Base-by-base conservation (phyloP, 768 basidiomycete genomes). In the Hygrocybe punicea region DNA sequence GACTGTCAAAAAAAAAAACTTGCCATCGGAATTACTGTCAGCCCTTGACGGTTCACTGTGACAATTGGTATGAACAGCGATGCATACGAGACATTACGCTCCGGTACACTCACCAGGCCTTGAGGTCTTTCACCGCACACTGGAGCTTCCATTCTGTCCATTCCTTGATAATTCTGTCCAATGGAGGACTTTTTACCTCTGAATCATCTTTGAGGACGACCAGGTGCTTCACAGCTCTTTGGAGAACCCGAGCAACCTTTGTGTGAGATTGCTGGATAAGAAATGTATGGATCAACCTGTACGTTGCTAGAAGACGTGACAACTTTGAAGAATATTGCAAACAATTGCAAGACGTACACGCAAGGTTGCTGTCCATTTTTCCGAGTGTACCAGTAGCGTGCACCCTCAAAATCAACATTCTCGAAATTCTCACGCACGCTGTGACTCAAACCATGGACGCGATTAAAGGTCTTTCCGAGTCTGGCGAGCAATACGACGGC, bases 401-500 rank as follows among this genome's bases (percentile, higher is more conserved):
- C 29, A 29, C 4, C 4, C 4, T 29, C 29, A 8, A 29, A 29
- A 21, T 33, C 16, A 33, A 39, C 34, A 48, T 23, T 45, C 24
- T 8, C 47, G 19, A 7, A 42, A 9, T 24, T 24, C 42, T 35
- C 24, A 11, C 40, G 40, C 4, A 17, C 50, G 6, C 29, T 7
- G 24, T 25, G 21, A 49, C 45, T 6, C n/a, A 14, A 14, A 51
- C 58, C 40, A 76, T 70, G 61, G 78, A 71, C 67, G 78, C 86
- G 63, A 86, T 96, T 81, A 96, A 96, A 77, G 90, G 91, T 39
- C 81, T 85, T 51, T 75, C 81, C 14, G 78, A 82, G 47, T 80
- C 88, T 36, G 69, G 82, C 51, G 77, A 73, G 39, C 72, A 81
- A 35, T 82, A 84, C 77, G 91, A 98, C 65, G 95, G 95, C 51